Conservation (phyloP, 345 rosid genomes). For the Rubroshorea leprosula region DNA sequence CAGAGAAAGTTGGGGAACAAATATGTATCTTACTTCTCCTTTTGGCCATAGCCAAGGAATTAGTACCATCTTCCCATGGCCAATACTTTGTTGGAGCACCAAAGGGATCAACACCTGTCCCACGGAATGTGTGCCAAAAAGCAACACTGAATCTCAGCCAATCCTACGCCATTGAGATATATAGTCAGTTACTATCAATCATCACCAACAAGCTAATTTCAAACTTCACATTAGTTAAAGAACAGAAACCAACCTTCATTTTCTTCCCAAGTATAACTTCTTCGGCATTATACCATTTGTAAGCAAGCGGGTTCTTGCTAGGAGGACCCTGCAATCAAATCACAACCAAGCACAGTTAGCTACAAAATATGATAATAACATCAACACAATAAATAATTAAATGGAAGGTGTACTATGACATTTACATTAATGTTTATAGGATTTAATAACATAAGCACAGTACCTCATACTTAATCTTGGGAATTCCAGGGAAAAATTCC, state of each 20-base stretch:
- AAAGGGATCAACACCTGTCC: slow-evolving; percentile 84
- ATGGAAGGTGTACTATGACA: not conserved
- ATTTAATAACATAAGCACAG: no score
- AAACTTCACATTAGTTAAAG: not conserved
- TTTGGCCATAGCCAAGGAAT: slow-evolving; percentile 90
- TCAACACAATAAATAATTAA: no score
- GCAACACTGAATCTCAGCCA: slow-evolving; percentile 98
- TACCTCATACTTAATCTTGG: slow-evolving; percentile 82
- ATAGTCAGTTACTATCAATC: slow-evolving; percentile 16
- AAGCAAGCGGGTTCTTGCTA: slow-evolving; percentile 71
- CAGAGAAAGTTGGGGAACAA: not conserved
- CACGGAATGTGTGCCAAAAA: slow-evolving; percentile 98
- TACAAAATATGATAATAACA: no score
- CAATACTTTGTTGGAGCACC: slow-evolving; percentile 81
- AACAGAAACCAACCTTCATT: slow-evolving; percentile 61
- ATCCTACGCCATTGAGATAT: slow-evolving; percentile 38
- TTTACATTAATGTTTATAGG: no score
- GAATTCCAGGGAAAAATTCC: slow-evolving; percentile 81
- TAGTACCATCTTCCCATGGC: slow-evolving; percentile 99
- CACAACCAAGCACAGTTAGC: not conserved
- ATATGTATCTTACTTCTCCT: slow-evolving; percentile 67
- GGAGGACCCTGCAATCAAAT: slow-evolving; percentile 53
- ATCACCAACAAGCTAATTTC: not conserved
- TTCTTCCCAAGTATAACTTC: slow-evolving; percentile 91
- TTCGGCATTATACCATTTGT: slow-evolving; percentile 84